These are phyloP conservation scores for Globisporangium splendens DNA, from an alignment of 352 stramenopile genomes.

Conservation along the genomic window DNA sequence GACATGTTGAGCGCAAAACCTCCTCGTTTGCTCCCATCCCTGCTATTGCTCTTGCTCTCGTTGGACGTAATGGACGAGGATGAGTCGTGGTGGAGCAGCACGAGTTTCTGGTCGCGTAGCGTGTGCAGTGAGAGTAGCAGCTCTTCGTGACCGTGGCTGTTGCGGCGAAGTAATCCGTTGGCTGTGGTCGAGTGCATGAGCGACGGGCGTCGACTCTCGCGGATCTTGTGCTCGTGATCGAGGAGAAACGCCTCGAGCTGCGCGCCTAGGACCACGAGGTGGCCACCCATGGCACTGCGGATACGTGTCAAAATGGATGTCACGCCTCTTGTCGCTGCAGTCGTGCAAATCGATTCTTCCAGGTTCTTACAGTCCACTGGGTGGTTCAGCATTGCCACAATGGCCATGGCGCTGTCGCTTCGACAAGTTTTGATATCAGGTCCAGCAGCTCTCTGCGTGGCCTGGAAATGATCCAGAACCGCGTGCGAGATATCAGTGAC, in stretches of 20 bases:
- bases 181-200: background rate
- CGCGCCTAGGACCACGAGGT: constrained; percentile 14
- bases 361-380: constrained; percentile 9
- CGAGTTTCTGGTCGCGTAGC: constrained; percentile 12
- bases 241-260: constrained; percentile 13
- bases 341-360: constrained; percentile 10
- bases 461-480: constrained; percentile 19
- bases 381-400: constrained; percentile 8
- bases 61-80: background rate
- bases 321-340: constrained; percentile 7
- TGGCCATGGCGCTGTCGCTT: background rate
- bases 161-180: constrained; percentile 2
- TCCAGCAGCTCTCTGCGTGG: background rate
- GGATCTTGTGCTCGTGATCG: constrained; percentile 7
- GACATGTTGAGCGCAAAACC: background rate
- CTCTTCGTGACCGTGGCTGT: background rate
- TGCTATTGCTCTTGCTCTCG: background rate
- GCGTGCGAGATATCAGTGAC: constrained; percentile 16
- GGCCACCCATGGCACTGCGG: constrained; percentile 8
- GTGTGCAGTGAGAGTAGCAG: constrained; percentile 10
- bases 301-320: constrained; percentile 6
- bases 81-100: background rate
- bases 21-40: background rate
- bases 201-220: background rate
- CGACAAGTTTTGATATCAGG: background rate